phyloP scores from a whole-genome alignment of 345 rosid species.

The Geranium brycei region DNA sequence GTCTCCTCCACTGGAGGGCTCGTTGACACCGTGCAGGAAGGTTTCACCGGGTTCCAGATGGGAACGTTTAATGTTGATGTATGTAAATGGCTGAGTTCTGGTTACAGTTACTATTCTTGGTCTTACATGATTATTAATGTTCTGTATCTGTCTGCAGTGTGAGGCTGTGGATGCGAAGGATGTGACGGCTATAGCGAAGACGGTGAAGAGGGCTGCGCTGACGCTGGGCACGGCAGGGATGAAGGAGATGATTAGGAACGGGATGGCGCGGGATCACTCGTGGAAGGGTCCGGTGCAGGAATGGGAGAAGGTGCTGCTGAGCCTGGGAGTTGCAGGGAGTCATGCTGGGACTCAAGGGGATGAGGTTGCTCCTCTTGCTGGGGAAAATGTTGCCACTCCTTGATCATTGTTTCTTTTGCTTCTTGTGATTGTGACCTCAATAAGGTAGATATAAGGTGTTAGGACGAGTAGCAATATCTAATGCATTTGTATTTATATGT shows the following conservation, averaged over 20 bases:
- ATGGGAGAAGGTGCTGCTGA: slow-evolving; percentile 65
- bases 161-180: slow-evolving; percentile 70
- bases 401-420: too few species aligned
- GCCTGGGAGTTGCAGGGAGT: slow-evolving; percentile 42
- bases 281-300: slow-evolving; percentile 83
- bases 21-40: slow-evolving; percentile 83
- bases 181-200: slow-evolving; percentile 43
- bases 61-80: slow-evolving; percentile 67
- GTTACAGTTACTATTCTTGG: too few species aligned
- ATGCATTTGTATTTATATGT: too few species aligned
- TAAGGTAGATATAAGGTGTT: too few species aligned
- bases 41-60: slow-evolving; percentile 87
- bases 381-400: not conserved
- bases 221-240: slow-evolving; percentile 43
- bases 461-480: too few species aligned
- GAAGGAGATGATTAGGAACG: slow-evolving; percentile 64
- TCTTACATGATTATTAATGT: not conserved
- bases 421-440: too few species aligned
- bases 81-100: not conserved
- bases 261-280: slow-evolving; percentile 86
- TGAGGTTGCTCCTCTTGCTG: too few species aligned
- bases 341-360: slow-evolving; percentile 45
- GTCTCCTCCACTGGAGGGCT: slow-evolving; percentile 96
- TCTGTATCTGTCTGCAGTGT: slow-evolving; percentile 31
- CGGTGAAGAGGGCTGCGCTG: slow-evolving; percentile 50